Base-by-base conservation (phyloP, 148 eudicot genomes). In the Persicaria maculosa region DNA sequence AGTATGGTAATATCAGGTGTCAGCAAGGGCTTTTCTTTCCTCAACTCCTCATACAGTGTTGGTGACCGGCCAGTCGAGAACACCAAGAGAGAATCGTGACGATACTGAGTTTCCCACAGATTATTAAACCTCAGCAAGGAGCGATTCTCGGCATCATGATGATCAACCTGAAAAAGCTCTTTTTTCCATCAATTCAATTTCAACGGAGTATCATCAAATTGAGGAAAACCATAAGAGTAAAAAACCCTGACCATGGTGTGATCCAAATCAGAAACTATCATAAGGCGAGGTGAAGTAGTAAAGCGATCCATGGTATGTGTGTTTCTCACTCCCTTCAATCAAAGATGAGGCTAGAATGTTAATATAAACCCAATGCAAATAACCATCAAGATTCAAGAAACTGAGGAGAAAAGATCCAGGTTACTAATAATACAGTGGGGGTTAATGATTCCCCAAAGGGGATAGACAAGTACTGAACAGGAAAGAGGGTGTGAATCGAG, bases 231-330 rank as follows among this genome's bases (percentile, higher is more conserved):
- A 47, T 47, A 11, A 17, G 8, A 19, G 7, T 19, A 36, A 7
- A 54, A 2, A 22, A 4, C 9, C 67, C 82, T n/a, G 43, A 89
- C 93, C 93, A 89, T 89, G 40, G 93, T 89, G 75, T 89, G 93
- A 78, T 89, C 93, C 71, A 89, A 90, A 83, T 89, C 93, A 1
- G 93, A 89, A 71, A 89, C 93, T 17, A 89, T 83, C 93, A 89
- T 89, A 45, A 89, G 77, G 50, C 87, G 88, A 0, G 93, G 88
- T 52, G 88, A 79, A 47, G 79, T 48, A 57, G 25, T 83, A 17
- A 89, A 76, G 52, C 87, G 84, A 79, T 87, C 88, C 93, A 89
- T 89, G 44, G 11, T 71, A 6, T 52, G 22, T 31, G 0, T 31
- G n/a, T 65, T 19, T 54, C 50, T 22, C 71, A 46, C 57, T 62